Conservation (phyloP, 192 early-diverging fungal species). For the Coemansia umbellata region DNA sequence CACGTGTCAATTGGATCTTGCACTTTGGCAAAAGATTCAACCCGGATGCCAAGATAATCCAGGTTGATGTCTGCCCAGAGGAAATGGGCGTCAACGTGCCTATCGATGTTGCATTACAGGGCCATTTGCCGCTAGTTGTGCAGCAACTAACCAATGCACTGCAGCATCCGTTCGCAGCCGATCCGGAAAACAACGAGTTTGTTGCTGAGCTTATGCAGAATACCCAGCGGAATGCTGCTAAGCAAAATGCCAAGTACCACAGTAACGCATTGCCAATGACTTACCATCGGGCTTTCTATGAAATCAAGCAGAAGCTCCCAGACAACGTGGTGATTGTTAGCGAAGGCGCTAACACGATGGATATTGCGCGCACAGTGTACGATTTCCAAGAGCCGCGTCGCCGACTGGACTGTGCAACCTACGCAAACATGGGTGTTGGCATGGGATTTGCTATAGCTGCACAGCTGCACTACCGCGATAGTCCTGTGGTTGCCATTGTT, state of each 20-base stretch:
- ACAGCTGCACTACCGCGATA: constrained; percentile 50
- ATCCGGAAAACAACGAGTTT: constrained; percentile 20
- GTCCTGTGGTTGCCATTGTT: constrained; percentile 60
- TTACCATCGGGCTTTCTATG: constrained; percentile 66
- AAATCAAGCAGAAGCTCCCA: constrained; percentile 60
- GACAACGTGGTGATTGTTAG: constrained; percentile 56
- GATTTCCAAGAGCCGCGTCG: constrained; percentile 60
- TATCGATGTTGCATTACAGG: constrained; percentile 53
- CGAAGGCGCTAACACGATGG: constrained; percentile 79
- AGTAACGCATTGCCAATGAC: constrained; percentile 54
- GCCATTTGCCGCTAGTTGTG: constrained; percentile 58
- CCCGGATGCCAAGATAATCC: constrained; percentile 60
- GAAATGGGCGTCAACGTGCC: constrained; percentile 59
- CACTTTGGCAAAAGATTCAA: constrained; percentile 64
- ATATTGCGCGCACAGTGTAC: constrained; percentile 69
- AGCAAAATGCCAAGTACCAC: constrained; percentile 40
- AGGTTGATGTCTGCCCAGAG: constrained; percentile 65
- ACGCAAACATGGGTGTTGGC: constrained; percentile 80
- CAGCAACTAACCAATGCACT: constrained; percentile 48
- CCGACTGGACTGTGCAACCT: constrained; percentile 69
- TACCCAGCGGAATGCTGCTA: constrained; percentile 44
- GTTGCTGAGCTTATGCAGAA: constrained; percentile 23
- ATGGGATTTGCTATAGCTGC: constrained; percentile 70
- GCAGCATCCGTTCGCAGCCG: constrained; percentile 9
- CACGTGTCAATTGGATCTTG: constrained; percentile 70